Percentiles rank a stretch among this genome's conserved stretches.
Conservation (phyloP, 495 filamentous ascomycete species). For the Darksidea phi region DNA sequence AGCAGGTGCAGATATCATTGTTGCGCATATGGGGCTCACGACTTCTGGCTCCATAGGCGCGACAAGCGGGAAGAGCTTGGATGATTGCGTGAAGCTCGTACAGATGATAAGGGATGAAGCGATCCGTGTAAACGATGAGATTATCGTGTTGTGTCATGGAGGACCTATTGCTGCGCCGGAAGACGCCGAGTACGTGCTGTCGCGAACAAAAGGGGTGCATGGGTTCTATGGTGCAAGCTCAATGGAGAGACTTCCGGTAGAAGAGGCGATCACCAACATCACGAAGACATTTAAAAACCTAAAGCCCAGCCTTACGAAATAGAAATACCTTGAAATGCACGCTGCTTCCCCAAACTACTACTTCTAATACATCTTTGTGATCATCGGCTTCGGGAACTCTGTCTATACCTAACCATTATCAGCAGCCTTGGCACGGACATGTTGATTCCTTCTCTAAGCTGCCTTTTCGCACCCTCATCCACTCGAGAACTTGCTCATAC, state of each 20-base stretch:
- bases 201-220: constrained; percentile 59
- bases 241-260: constrained; percentile 70
- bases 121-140: constrained; percentile 51
- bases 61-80: constrained; percentile 57
- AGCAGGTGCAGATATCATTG: constrained; percentile 65
- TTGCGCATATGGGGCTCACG: constrained; percentile 69
- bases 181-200: constrained; percentile 63
- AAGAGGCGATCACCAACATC: constrained; percentile 60
- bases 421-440: too few relatives aligned
- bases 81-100: constrained; percentile 58
- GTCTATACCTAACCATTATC: too few relatives aligned
- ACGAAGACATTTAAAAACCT: constrained; percentile 60
- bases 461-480: too few relatives aligned
- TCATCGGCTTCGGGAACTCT: too few relatives aligned
- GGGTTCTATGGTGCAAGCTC: constrained; percentile 71
- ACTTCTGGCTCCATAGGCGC: constrained; percentile 65
- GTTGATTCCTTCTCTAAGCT: too few relatives aligned
- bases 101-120: constrained; percentile 65
- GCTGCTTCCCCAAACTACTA: too few relatives aligned
- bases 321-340: too few relatives aligned
- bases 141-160: constrained; percentile 69
- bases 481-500: too few relatives aligned
- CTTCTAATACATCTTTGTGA: too few relatives aligned
- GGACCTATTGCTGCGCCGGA: constrained; percentile 44
- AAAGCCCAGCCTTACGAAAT: background rate